Conservation (phyloP, 176 grass and related monocot genomes). For the Juncus inflexus region DNA sequence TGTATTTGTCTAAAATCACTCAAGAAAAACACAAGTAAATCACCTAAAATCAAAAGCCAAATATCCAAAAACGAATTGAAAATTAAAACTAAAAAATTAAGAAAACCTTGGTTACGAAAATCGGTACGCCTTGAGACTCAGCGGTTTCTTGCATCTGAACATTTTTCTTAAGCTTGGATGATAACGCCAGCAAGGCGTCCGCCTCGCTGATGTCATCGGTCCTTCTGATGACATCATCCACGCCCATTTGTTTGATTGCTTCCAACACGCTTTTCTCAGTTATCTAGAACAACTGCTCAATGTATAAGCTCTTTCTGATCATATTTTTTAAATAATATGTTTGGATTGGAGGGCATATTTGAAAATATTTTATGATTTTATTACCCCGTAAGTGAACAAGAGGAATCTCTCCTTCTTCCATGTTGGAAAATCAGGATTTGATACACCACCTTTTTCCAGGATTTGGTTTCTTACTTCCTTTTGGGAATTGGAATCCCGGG, state of each 20-base stretch:
- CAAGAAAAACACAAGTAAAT: conserved; percentile 4
- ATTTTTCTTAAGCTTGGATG: conserved; percentile 82
- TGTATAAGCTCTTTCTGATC: conserved; percentile 37
- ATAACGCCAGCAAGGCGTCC: conserved; percentile 66
- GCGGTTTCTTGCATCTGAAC: conserved; percentile 62
- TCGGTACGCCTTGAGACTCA: conserved; percentile 54
- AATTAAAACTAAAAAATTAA: background rate
- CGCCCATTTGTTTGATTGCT: conserved; percentile 64
- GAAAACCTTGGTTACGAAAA: conserved; percentile 75
- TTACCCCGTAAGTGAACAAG: conserved; percentile 88
- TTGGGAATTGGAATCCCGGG: conserved; percentile 5
- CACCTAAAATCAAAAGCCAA: background rate
- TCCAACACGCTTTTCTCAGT: conserved; percentile 55
- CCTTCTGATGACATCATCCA: conserved; percentile 49
- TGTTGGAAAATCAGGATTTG: conserved; percentile 48
- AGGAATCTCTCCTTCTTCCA: conserved; percentile 42
- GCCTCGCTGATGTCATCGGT: conserved; percentile 74
- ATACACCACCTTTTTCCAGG: conserved; percentile 31
- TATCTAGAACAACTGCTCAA: conserved; percentile 90
- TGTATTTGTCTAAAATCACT: conserved; percentile 45
- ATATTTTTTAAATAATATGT: conserved; percentile 2
- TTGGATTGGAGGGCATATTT: conserved; percentile 11
- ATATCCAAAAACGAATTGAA: background rate
- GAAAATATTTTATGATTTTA: conserved; percentile 34
- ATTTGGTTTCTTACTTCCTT: conserved; percentile 24